Base-by-base conservation (phyloP, 1,139 yeast species). In the Lodderomyces metapsilosis region DNA sequence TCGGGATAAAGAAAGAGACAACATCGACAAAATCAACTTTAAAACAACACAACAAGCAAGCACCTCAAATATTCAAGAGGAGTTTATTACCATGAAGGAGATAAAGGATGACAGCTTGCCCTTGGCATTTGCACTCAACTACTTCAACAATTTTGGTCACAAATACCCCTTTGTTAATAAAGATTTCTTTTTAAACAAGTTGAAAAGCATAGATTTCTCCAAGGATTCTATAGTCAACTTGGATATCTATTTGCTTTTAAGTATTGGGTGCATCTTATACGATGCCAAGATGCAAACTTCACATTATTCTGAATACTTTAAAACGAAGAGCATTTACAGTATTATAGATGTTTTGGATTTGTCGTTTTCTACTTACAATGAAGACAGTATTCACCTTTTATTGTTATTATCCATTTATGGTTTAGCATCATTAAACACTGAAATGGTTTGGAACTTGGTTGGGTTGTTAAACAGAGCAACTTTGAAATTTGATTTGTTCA, bases 181-280 rank as follows among this genome's bases (percentile, higher is more conserved):
- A 41, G 50, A 45, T 5, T 45, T 39, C 15, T 54, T 66, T 35
- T 30, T 61, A 38, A 44, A 41, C 7, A 52, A 52, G 23, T 52
- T 70, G 39, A 47, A 50, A 4, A 49, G 51, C 10, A 54, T 66
- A 16, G 61, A 67, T 37, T 71, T 71, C 46, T 44, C 50, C 13
- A 55, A 56, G 34, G 76, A 71, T 45, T 55, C 68, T 11, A 66
- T 71, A 37, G 61, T 71, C 15, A 64, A 62, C 45, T 52, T 70
- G 41, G 73, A 68, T 45, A 51, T 64, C 15, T 71, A 69, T 51
- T 50, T 71, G 41, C 52, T 71, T 20, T 52, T 71, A 57, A 61
- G 70, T 42, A 65, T 68, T 23, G 77, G 77, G 3, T 65, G 74
- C 45, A 49, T 68, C 16, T 53, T 70, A 4, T 58, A 61, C 44